A percentile compares a stretch with the other conserved stretches of the same genome.
phyloP scores from a whole-genome alignment of 169 alveolate genomes.

The Eimeria praecox region DNA sequence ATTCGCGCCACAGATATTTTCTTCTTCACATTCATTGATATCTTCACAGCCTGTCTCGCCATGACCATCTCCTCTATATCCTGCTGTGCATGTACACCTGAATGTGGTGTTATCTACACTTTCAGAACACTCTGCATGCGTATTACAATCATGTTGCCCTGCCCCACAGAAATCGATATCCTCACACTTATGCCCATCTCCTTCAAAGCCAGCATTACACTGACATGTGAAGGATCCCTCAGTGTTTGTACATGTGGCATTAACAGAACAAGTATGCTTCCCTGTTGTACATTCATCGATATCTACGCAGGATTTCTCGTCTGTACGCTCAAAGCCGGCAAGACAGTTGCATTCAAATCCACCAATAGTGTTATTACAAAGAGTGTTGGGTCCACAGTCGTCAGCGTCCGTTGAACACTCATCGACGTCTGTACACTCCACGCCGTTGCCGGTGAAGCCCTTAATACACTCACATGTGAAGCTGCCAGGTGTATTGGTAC shows the following conservation, averaged over 20 bases:
- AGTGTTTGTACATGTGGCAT: slow-evolving; percentile 85
- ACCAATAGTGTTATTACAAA: slow-evolving; percentile 86
- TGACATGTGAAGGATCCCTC: slow-evolving; percentile 84
- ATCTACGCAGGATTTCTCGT: slow-evolving; percentile 80
- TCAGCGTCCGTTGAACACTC: slow-evolving; percentile 84
- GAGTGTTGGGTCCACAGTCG: slow-evolving; percentile 79
- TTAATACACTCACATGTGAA: slow-evolving; percentile 83
- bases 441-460: slow-evolving; percentile 83
- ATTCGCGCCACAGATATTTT: background rate
- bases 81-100: slow-evolving; percentile 84
- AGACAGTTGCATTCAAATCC: slow-evolving; percentile 85
- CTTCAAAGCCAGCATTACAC: slow-evolving; percentile 85
- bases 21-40: slow-evolving; percentile 76
- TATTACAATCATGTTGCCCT: slow-evolving; percentile 82
- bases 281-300: slow-evolving; percentile 86
- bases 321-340: slow-evolving; percentile 71
- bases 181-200: slow-evolving; percentile 84
- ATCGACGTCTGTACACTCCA: slow-evolving; percentile 84
- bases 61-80: slow-evolving; percentile 80
- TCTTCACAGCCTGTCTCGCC: slow-evolving; percentile 70
- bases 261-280: slow-evolving; percentile 48
- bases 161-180: slow-evolving; percentile 64
- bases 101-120: slow-evolving; percentile 83
- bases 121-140: slow-evolving; percentile 82
- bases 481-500: slow-evolving; percentile 83